Percentiles rank a stretch among this genome's conserved stretches.
phyloP scores from a whole-genome alignment of 768 basidiomycete genomes.

The Rhizopogon sp. region DNA sequence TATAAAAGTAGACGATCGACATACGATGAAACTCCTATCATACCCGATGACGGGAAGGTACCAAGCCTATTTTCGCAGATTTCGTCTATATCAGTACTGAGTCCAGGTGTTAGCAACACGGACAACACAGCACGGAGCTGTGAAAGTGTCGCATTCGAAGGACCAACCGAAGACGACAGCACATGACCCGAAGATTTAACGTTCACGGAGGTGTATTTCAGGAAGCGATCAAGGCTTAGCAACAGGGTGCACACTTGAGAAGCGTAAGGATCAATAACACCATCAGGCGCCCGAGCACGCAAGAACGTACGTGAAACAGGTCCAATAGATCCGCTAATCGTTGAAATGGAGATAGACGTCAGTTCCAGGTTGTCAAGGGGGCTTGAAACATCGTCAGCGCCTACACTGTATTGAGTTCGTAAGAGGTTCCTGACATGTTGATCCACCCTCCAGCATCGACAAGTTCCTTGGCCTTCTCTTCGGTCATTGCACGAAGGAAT shows the following conservation, averaged over 20 bases:
- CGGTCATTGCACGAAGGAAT: constrained; percentile 77
- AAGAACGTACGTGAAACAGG: constrained; percentile 18
- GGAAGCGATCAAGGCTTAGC: constrained; percentile 48
- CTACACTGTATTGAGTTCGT: neutral
- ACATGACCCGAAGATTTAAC: constrained; percentile 48
- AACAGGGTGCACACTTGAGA: constrained; percentile 42
- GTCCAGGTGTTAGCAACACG: constrained; percentile 59
- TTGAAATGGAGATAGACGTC: constrained; percentile 19
- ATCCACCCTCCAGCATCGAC: constrained; percentile 70
- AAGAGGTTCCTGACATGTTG: constrained; percentile 45
- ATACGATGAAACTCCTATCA: constrained; percentile 50
- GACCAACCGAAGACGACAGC: constrained; percentile 30
- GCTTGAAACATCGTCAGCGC: constrained; percentile 8
- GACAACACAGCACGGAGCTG: constrained; percentile 60
- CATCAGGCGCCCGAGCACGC: constrained; percentile 18
- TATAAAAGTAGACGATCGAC: constrained; percentile 7
- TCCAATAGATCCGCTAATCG: constrained; percentile 12
- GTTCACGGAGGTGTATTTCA: constrained; percentile 41
- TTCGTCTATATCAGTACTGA: constrained; percentile 66
- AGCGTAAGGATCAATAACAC: neutral
- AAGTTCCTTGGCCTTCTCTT: constrained; percentile 74
- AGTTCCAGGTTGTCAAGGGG: constrained; percentile 21
- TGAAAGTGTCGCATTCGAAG: constrained; percentile 39
- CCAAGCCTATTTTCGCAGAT: constrained; percentile 59
- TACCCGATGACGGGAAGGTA: constrained; percentile 31